Conservation (phyloP, 2,329 filamentous ascomycete species). For the Paracamarosporium sp. region DNA sequence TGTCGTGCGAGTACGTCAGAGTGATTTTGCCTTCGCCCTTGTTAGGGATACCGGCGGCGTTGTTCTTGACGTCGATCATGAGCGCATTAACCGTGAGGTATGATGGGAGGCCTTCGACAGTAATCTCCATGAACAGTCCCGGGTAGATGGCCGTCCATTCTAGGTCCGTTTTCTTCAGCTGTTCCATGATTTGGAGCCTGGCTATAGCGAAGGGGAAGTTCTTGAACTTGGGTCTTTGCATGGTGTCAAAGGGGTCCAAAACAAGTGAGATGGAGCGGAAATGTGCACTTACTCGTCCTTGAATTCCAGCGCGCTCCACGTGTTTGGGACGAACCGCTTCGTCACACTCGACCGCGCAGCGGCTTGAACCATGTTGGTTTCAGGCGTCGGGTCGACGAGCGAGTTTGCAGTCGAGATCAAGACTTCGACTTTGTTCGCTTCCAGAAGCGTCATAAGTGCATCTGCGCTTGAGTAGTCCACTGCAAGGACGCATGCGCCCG, state of each 20-base stretch:
- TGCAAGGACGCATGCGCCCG: constrained; percentile 22
- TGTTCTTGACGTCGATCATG: constrained; percentile 15
- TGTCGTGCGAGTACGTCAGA: constrained; percentile 59
- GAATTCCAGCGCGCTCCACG: constrained; percentile 41
- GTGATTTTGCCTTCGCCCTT: constrained; percentile 53
- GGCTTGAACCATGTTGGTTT: constrained; percentile 55
- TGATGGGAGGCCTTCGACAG: constrained; percentile 20
- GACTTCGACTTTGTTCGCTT: constrained; percentile 51
- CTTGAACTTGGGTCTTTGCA: not conserved
- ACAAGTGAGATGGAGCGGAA: no score
- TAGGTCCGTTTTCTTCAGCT: constrained; percentile 21
- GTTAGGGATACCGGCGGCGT: constrained; percentile 56
- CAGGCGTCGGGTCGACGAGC: constrained; percentile 30
- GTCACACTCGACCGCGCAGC: constrained; percentile 49
- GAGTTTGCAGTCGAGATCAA: constrained; percentile 48
- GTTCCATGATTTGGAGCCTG: constrained; percentile 8
- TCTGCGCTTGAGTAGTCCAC: constrained; percentile 42
- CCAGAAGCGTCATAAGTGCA: constrained; percentile 32
- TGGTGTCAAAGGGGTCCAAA: not conserved
- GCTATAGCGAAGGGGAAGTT: constrained; percentile 5
- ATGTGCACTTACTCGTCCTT: constrained; percentile 14
- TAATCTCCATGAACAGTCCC: constrained; percentile 37
- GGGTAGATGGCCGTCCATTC: constrained; percentile 30
- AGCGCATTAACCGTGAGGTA: constrained; percentile 7
- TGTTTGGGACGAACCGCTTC: constrained; percentile 51